phyloP scores from a whole-genome alignment of 2,329 filamentous ascomycete genomes.

The Chaetomium strumarium region DNA sequence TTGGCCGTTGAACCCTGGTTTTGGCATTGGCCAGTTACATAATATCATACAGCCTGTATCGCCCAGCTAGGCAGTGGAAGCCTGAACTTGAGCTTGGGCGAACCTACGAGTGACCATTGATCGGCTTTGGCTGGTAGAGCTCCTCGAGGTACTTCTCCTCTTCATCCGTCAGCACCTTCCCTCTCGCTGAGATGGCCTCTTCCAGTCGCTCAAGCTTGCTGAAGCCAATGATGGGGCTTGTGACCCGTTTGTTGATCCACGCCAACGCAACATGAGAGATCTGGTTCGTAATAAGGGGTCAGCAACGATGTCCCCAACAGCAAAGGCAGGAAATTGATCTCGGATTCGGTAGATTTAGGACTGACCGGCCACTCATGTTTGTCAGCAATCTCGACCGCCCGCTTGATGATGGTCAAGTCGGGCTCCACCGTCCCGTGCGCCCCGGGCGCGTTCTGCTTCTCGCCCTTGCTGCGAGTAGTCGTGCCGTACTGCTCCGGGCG shows the following conservation, averaged over 20 bases:
- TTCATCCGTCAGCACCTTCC: constrained; percentile 47
- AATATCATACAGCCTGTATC: not conserved
- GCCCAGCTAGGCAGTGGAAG: no score
- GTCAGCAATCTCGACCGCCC: constrained; percentile 27
- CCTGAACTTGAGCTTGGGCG: no score
- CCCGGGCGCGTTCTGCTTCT: constrained; percentile 29
- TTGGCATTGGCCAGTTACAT: not conserved
- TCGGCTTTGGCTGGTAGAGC: constrained; percentile 49
- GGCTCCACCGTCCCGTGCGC: constrained; percentile 31
- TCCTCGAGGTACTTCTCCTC: constrained; percentile 59
- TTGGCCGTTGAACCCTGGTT: constrained; percentile 1
- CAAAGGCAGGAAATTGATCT: not conserved
- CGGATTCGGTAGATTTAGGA: not conserved
- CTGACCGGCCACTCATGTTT: constrained; percentile 28
- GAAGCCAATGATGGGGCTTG: constrained; percentile 57
- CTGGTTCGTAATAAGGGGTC: constrained; percentile 31
- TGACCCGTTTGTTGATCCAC: constrained; percentile 51
- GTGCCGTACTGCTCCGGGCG: constrained; percentile 26
- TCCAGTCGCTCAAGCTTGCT: constrained; percentile 54
- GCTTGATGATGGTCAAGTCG: constrained; percentile 29
- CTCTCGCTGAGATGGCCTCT: constrained; percentile 47
- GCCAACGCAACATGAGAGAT: constrained; percentile 61
- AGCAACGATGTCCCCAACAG: not conserved
- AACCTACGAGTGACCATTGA: constrained; percentile 32
- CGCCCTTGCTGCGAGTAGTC: constrained; percentile 28